Percentiles rank a stretch among this genome's conserved stretches.
These are phyloP conservation scores for Phytophthora pinifolia DNA, from an alignment of 352 stramenopile genomes.

Conservation along the genomic window DNA sequence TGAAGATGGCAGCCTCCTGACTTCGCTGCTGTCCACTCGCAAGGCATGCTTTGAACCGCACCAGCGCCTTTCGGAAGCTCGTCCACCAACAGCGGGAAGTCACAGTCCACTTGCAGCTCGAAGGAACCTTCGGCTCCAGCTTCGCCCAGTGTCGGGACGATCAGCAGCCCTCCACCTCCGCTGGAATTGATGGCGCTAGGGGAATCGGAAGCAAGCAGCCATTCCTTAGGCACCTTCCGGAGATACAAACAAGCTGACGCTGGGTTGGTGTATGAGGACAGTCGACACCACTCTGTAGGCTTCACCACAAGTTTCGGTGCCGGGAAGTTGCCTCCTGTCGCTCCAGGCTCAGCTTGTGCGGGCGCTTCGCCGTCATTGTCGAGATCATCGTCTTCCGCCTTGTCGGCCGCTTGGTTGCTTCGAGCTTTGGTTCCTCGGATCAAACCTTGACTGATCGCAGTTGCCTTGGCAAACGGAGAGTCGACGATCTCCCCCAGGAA, in stretches of 20 bases:
- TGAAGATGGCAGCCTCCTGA: slow-evolving; percentile 81
- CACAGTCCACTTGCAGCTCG: slow-evolving; percentile 86
- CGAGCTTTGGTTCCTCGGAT: slow-evolving; percentile 23
- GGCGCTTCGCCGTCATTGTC: slow-evolving; percentile 25
- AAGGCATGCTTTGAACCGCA: slow-evolving; percentile 71
- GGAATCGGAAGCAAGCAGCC: slow-evolving; percentile 35
- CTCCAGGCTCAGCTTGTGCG: slow-evolving; percentile 6
- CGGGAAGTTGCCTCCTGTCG: slow-evolving; percentile 31
- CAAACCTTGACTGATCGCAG: slow-evolving; percentile 23
- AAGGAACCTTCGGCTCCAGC: slow-evolving; percentile 68
- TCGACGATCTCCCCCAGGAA: slow-evolving; percentile 68
- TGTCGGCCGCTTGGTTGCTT: slow-evolving; percentile 16
- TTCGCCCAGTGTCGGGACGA: slow-evolving; percentile 81
- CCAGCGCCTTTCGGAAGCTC: slow-evolving; percentile 53
- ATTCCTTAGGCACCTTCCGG: slow-evolving; percentile 64
- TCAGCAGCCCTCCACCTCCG: slow-evolving; percentile 50
- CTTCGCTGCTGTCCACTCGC: slow-evolving; percentile 71
- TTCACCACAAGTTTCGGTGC: slow-evolving; percentile 67
- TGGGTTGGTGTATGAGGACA: slow-evolving; percentile 61
- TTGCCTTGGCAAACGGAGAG: slow-evolving; percentile 42
- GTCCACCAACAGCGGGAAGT: slow-evolving; percentile 67
- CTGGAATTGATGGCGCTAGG: slow-evolving; percentile 23
- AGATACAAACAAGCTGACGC: slow-evolving; percentile 63
- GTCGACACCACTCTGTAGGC: slow-evolving; percentile 71
- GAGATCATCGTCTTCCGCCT: slow-evolving; percentile 14